A percentile compares a stretch with the other conserved stretches of the same genome.
phyloP scores from a whole-genome alignment of 2,329 filamentous ascomycete genomes.

The Hymenotorrendiella dingleyae region DNA sequence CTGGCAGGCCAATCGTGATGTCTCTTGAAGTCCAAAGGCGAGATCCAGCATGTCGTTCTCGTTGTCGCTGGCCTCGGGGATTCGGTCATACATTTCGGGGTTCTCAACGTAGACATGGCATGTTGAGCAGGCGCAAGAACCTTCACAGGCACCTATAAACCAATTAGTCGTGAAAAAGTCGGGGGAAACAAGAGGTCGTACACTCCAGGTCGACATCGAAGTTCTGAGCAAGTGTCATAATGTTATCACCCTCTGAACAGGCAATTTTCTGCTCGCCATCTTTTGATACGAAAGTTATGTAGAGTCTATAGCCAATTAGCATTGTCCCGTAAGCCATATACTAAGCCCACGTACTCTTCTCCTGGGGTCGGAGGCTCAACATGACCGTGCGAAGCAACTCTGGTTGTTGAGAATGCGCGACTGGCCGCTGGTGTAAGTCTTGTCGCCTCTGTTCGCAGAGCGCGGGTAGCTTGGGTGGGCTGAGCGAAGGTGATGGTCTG shows the following conservation, averaged over 20 bases:
- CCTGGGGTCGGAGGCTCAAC: conserved; percentile 78
- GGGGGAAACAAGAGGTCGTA: conserved; percentile 21
- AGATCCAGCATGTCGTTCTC: conserved; percentile 71
- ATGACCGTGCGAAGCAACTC: conserved; percentile 64
- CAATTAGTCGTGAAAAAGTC: conserved; percentile 1
- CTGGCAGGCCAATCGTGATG: conserved; percentile 43
- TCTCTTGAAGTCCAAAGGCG: conserved; percentile 69
- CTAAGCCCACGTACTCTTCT: conserved; percentile 64
- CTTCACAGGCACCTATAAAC: conserved; percentile 72
- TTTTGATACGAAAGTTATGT: conserved; percentile 88
- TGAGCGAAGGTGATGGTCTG: not conserved
- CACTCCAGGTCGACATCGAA: conserved; percentile 97
- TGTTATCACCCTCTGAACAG: conserved; percentile 81
- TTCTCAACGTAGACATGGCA: conserved; percentile 68
- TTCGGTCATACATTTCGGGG: conserved; percentile 56
- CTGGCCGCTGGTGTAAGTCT: not conserved
- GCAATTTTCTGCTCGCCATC: conserved; percentile 79
- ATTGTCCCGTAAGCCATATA: no score
- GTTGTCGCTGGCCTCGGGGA: conserved; percentile 55
- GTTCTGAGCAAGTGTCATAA: conserved; percentile 90
- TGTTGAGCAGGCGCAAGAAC: conserved; percentile 69
- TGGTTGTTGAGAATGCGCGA: conserved; percentile 58
- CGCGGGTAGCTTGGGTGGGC: not conserved
- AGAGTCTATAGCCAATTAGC: conserved; percentile 59
- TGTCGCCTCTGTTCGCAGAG: not conserved